These are phyloP conservation scores for Chaetoceros muelleri DNA, from an alignment of 108 stramenopile species.

Conservation along the genomic window DNA sequence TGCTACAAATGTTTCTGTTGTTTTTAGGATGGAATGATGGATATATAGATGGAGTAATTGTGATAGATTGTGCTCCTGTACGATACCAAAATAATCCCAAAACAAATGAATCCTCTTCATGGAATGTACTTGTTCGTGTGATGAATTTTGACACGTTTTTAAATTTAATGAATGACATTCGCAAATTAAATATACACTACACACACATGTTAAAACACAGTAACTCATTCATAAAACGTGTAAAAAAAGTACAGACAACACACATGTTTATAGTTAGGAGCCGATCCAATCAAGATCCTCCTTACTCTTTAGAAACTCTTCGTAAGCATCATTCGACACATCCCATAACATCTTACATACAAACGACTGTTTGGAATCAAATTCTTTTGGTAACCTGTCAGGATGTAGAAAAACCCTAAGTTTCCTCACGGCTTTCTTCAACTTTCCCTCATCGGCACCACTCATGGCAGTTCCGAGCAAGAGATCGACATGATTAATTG, in stretches of 20 bases:
- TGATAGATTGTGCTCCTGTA: conserved; percentile 2
- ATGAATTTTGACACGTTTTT: no score
- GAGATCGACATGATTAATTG: conserved; percentile 33
- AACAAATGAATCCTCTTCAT: not conserved
- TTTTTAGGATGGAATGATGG: no score
- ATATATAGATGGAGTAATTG: not conserved
- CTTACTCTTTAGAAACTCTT: conserved; percentile 61
- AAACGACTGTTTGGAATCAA: conserved; percentile 53
- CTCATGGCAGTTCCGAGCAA: conserved; percentile 22
- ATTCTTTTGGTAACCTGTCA: conserved; percentile 70
- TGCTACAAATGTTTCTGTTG: no score
- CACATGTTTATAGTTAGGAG: not conserved
- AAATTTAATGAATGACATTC: no score
- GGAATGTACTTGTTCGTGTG: no score
- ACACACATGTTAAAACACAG: no score
- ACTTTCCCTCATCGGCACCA: conserved; percentile 48
- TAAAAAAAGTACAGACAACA: not conserved
- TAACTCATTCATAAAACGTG: no score
- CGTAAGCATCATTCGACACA: conserved; percentile 66
- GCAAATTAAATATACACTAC: no score
- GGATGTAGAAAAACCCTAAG: conserved; percentile 76
- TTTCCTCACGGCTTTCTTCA: conserved; percentile 73
- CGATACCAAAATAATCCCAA: not conserved
- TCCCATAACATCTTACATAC: conserved; percentile 80
- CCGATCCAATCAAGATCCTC: conserved; percentile 65